Evolutionary conservation across 2,329 filamentous ascomycete genomes (phyloP), one percentile per base, ranked within the genome.

Genomic region (Sphaerulina musiva): DNA sequence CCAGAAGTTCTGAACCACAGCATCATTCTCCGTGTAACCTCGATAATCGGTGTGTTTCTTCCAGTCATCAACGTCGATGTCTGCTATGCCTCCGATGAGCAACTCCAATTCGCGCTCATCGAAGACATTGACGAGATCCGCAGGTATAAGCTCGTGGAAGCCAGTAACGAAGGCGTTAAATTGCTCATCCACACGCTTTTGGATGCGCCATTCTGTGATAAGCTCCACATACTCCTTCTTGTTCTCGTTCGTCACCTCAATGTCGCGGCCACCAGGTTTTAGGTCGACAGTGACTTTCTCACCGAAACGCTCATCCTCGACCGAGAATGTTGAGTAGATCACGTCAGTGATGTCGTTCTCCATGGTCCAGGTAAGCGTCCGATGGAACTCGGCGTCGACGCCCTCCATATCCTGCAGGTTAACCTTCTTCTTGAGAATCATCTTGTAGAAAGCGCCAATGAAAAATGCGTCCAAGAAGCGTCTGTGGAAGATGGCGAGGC

Each of bases 31-130:
- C 8, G 95, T 96, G 79, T 98, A 98, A 51, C 93, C 93, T 64
- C 93, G 87, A 74, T 98, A 98, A 69, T 98, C 93, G 45, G 93
- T 98, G 75, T 98, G 93, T 79, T 98, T 98, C 86, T 98, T 97
- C 93, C 93, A 98, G 74, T 98, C 93, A 57, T 98, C 93, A 12
- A 98, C 92, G 68, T 98, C 93, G 64, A 98, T 98, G 74, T 98
- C 93, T n/a, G 93, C 93, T 65, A 98, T 98, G 80, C 93, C 93
- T 62, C 93, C 93, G 68, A 98, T 97, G 63, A 98, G 80, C 63
- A 98, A 76, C 74, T 98, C 93, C 46, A 98, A 79, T 73, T 98
- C 93, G 66, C 93, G 87, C 78, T 98, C 93, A 68, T 98, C 93
- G 67, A 98, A 98, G 40, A 98, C 93, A 66, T 96, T 97, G 73